These are phyloP conservation scores for Mycotypha africana DNA, from an alignment of 371 early-diverging fungal species.

Conservation along the genomic window DNA sequence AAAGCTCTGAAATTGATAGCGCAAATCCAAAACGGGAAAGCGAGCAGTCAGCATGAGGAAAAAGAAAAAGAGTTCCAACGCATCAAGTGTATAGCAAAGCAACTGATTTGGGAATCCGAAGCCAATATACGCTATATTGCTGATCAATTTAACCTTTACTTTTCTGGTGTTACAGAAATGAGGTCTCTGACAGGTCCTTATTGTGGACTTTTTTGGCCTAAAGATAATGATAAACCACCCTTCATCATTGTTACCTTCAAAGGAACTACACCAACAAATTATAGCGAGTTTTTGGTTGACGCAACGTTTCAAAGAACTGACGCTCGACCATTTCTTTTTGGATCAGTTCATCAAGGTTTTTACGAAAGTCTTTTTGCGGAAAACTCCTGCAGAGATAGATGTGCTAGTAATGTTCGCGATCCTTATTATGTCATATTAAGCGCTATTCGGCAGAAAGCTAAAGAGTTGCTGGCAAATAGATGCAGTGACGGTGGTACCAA, in stretches of 20 bases:
- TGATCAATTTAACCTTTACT: slow-evolving; percentile 32
- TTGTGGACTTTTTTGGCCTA: slow-evolving; percentile 30
- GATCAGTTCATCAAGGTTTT: slow-evolving; percentile 36
- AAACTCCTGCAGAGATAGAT: neutral
- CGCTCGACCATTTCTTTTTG: slow-evolving; percentile 32
- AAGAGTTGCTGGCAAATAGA: slow-evolving; percentile 8
- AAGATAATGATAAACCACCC: slow-evolving; percentile 18
- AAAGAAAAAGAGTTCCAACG: slow-evolving; percentile 8
- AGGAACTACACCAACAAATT: slow-evolving; percentile 35
- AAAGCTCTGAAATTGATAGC: slow-evolving; percentile 22
- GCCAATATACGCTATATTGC: slow-evolving; percentile 17
- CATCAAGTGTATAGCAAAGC: too few species aligned
- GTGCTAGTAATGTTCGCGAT: slow-evolving; percentile 29
- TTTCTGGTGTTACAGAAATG: slow-evolving; percentile 44
- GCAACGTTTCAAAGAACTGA: slow-evolving; percentile 34
- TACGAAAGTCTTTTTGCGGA: slow-evolving; percentile 32
- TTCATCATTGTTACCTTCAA: slow-evolving; percentile 42
- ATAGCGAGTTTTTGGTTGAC: slow-evolving; percentile 43
- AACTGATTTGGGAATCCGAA: slow-evolving; percentile 28
- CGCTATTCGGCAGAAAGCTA: slow-evolving; percentile 28
- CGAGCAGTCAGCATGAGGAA: neutral
- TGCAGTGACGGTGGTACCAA: too few species aligned
- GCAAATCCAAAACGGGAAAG: neutral
- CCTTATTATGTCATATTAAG: slow-evolving; percentile 41
- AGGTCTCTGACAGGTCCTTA: slow-evolving; percentile 46